Conservation (phyloP, 2,329 filamentous ascomycete genomes). For the Penicillium sp. region DNA sequence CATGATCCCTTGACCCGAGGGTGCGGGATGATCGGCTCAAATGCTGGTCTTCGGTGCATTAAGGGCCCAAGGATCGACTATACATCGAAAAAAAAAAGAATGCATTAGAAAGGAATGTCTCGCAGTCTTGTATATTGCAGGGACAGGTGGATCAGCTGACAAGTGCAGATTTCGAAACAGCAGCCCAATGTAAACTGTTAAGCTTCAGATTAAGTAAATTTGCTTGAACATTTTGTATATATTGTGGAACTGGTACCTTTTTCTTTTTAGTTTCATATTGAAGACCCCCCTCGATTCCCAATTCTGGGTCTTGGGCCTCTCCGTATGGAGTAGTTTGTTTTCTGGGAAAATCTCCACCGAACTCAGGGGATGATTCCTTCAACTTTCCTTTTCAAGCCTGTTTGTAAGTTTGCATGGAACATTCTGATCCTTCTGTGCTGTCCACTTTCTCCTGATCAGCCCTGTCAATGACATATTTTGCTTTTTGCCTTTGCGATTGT, state of each 20-base stretch:
- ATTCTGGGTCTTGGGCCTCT: conserved; percentile 1
- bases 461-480: conserved; percentile 3
- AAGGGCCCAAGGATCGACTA: conserved; percentile 7
- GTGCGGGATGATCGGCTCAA: conserved; percentile 24
- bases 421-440: conserved; percentile 7
- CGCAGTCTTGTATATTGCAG: conserved; percentile 21
- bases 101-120: conserved; percentile 17
- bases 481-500: neutral
- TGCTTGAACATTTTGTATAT: neutral
- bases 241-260: neutral
- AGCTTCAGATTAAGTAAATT: conserved; percentile 8
- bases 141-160: conserved; percentile 18
- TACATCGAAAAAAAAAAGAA: conserved; percentile 2
- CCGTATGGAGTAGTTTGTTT: conserved; percentile 11
- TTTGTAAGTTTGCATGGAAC: conserved; percentile 12
- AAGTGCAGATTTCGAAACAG: neutral
- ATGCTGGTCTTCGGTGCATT: conserved; percentile 22
- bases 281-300: neutral
- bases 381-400: conserved; percentile 15
- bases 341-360: conserved; percentile 21
- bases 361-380: conserved; percentile 8
- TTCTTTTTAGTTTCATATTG: conserved; percentile 10
- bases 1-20: conserved; percentile 12
- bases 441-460: conserved; percentile 10
- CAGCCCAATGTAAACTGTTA: conserved; percentile 1